These are phyloP conservation scores for Mariannaea sp. DNA, from an alignment of 2,329 filamentous ascomycete genomes.

Conservation along the genomic window DNA sequence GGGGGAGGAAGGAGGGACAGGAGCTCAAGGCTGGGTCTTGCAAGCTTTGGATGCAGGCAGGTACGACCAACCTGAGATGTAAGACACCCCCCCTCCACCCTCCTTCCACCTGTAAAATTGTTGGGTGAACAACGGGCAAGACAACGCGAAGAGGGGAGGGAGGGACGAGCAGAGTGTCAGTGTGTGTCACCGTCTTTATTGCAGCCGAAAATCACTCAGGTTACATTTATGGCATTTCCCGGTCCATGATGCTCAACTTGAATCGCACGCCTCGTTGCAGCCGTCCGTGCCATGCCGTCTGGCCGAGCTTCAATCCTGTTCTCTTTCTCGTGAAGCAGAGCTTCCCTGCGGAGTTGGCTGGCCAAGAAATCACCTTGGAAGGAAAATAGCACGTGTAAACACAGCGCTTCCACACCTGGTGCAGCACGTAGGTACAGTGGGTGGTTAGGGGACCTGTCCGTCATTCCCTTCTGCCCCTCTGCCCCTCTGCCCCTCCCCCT, in stretches of 20 bases:
- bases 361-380: not conserved
- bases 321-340: not conserved
- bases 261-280: not conserved
- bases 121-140: slow-evolving; percentile 7
- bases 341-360: too few relatives aligned
- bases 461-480: slow-evolving; percentile 16
- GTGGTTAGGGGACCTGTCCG: not conserved
- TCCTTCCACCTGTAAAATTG: slow-evolving; percentile 15
- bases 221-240: slow-evolving; percentile 7
- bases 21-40: slow-evolving; percentile 4
- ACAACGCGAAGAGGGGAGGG: slow-evolving; percentile 8
- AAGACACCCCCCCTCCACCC: too few relatives aligned
- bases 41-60: slow-evolving; percentile 6
- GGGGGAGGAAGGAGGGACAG: too few relatives aligned
- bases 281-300: slow-evolving; percentile 1
- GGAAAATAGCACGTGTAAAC: slow-evolving; percentile 6
- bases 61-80: slow-evolving; percentile 16
- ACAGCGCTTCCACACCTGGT: not conserved
- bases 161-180: slow-evolving; percentile 9
- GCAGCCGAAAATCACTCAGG: slow-evolving; percentile 16
- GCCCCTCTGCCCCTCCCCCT: slow-evolving; percentile 26
- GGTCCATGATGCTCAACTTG: slow-evolving; percentile 4
- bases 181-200: slow-evolving; percentile 16
- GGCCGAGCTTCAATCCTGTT: slow-evolving; percentile 13
- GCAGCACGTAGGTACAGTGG: too few relatives aligned